Percentiles rank a stretch among this genome's conserved stretches.
Conservation (phyloP, 2,329 filamentous ascomycete species). For the Monilinia laxa region DNA sequence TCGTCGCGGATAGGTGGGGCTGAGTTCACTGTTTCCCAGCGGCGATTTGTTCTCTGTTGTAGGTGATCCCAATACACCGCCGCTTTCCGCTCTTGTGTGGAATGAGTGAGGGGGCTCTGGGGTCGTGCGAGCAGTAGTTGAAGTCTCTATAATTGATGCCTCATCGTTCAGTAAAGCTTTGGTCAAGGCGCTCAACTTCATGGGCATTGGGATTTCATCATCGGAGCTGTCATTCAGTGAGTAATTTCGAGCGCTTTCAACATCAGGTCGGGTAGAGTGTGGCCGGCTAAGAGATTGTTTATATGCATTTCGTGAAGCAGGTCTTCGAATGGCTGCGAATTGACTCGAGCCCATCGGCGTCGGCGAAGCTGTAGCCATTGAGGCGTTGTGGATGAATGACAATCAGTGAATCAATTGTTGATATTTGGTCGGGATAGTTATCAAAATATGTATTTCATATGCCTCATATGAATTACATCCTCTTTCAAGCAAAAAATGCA, state of each 20-base stretch:
- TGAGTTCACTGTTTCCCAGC: conserved; percentile 29
- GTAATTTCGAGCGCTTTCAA: conserved; percentile 45
- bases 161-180: conserved; percentile 76
- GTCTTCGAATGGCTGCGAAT: conserved; percentile 51
- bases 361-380: conserved; percentile 55
- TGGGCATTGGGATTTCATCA: conserved; percentile 83
- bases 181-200: conserved; percentile 91
- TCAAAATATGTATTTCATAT: conserved; percentile 27
- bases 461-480: conserved; percentile 31
- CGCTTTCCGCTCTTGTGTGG: conserved; percentile 29
- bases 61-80: conserved; percentile 14
- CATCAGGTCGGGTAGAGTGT: conserved; percentile 33
- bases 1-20: conserved; percentile 35
- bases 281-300: conserved; percentile 52
- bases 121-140: conserved; percentile 27
- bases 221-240: conserved; percentile 82
- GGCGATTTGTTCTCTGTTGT: conserved; percentile 26
- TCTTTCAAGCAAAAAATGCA: conserved; percentile 26
- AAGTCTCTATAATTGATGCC: conserved; percentile 38
- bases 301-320: conserved; percentile 54
- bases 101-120: conserved; percentile 27
- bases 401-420: conserved; percentile 5
- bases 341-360: conserved; percentile 53
- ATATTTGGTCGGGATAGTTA: conserved; percentile 23
- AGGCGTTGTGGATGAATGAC: neutral